phyloP scores from a whole-genome alignment of 1,139 yeast genomes.

The Protomyces arabidopsidicola region DNA sequence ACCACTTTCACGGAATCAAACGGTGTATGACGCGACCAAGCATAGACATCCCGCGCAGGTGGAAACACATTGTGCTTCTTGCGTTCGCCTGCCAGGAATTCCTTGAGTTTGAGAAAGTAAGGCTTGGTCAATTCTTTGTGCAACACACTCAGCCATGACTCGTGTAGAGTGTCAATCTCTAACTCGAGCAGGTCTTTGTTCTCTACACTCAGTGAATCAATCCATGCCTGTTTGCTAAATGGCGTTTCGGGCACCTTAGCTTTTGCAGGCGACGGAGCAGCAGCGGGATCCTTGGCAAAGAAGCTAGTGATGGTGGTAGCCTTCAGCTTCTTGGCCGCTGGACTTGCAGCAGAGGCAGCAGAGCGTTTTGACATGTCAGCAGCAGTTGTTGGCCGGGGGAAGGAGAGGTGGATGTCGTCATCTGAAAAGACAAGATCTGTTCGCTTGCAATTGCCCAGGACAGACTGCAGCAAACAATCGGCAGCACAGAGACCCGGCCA shows the following conservation, averaged over 20 bases:
- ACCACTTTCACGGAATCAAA: conserved; percentile 68
- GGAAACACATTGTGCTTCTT: conserved; percentile 61
- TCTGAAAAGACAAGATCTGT: neutral
- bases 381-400: neutral
- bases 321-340: conserved; percentile 19
- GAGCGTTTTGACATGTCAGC: conserved; percentile 14
- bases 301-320: conserved; percentile 22
- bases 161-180: conserved; percentile 67
- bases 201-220: neutral
- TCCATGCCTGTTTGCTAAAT: conserved; percentile 17
- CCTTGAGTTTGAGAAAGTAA: conserved; percentile 70
- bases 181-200: conserved; percentile 37
- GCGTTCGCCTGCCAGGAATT: conserved; percentile 47
- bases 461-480: no score
- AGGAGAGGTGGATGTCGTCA: neutral
- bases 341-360: conserved; percentile 1
- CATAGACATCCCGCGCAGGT: conserved; percentile 66
- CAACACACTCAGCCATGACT: conserved; percentile 69
- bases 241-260: neutral
- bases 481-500: no score
- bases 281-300: conserved; percentile 16
- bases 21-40: conserved; percentile 90
- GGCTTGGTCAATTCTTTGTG: conserved; percentile 75
- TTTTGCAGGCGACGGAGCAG: neutral
- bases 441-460: neutral